phyloP scores from a whole-genome alignment of 352 stramenopile species.

The Globisporangium perplexum region DNA sequence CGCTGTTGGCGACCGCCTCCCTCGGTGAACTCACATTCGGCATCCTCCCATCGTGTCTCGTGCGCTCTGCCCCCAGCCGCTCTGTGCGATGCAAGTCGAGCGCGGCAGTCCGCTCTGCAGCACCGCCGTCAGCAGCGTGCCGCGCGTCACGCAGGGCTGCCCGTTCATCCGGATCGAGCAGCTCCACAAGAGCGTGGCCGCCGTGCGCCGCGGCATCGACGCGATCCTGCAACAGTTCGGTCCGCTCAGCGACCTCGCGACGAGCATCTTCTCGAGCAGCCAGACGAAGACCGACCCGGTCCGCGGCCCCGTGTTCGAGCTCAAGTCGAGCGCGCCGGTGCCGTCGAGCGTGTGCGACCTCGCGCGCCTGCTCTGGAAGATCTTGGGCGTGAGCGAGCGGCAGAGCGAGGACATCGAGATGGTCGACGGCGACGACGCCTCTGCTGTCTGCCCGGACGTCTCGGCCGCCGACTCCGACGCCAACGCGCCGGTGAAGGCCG shows the following conservation, averaged over 20 bases:
- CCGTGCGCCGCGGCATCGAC: slow-evolving; percentile 6
- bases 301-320: slow-evolving; percentile 10
- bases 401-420: background rate
- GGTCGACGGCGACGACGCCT: background rate
- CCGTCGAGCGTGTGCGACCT: slow-evolving; percentile 5
- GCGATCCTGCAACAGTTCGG: slow-evolving; percentile 2
- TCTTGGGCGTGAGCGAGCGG: background rate
- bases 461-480: too few species aligned
- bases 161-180: slow-evolving; percentile 11
- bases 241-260: background rate
- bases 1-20: too few species aligned
- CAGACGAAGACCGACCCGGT: slow-evolving; percentile 2
- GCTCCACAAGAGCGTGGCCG: slow-evolving; percentile 6
- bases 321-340: slow-evolving; percentile 11
- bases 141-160: slow-evolving; percentile 3
- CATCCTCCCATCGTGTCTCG: background rate
- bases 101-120: background rate
- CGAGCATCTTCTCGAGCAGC: slow-evolving; percentile 11
- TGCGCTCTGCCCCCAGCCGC: background rate
- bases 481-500: background rate
- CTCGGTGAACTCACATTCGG: background rate
- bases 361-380: background rate
- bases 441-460: too few species aligned
- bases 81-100: background rate
- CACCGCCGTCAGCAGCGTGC: background rate